Percentiles rank a stretch among this genome's conserved stretches.
These are phyloP conservation scores for Phycomyces blakesleeanus DNA, from an alignment of 192 early-diverging fungal genomes.

Conservation along the genomic window DNA sequence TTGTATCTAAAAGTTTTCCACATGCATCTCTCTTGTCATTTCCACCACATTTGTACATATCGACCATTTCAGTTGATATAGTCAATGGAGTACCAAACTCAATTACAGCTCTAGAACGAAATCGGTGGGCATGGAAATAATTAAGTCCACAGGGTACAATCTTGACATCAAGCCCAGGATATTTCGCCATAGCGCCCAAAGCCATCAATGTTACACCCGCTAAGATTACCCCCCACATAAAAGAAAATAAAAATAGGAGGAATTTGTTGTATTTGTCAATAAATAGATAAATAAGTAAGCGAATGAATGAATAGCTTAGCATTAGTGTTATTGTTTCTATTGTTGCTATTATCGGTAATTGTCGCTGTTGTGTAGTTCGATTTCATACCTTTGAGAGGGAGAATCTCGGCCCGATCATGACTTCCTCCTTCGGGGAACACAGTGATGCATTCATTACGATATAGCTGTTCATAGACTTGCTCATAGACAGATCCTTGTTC, in stretches of 20 bases:
- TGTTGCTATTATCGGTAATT: too few species aligned
- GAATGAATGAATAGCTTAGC: not conserved
- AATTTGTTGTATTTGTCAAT: too few species aligned
- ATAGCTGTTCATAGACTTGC: conserved; percentile 73
- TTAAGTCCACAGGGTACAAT: conserved; percentile 89
- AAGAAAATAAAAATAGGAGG: too few species aligned
- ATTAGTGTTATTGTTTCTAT: too few species aligned
- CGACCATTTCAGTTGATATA: conserved; percentile 75
- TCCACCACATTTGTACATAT: conserved; percentile 81
- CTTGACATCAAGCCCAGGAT: conserved; percentile 82
- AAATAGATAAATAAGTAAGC: not conserved
- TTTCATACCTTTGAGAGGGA: conserved; percentile 88
- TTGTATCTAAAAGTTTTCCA: conserved; percentile 68
- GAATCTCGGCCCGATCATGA: conserved; percentile 94
- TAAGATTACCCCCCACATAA: too few species aligned
- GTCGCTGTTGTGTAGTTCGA: too few species aligned
- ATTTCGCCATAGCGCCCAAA: conserved; percentile 82
- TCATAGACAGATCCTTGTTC: conserved; percentile 87
- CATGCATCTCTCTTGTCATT: conserved; percentile 79
- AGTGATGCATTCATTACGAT: conserved; percentile 75
- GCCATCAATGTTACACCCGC: conserved; percentile 83
- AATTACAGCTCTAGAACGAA: conserved; percentile 95
- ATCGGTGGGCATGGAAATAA: conserved; percentile 94
- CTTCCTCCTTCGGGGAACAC: conserved; percentile 99
- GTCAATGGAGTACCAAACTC: conserved; percentile 93